These are phyloP conservation scores for Gymnopus androsaceus DNA, from an alignment of 1,284 basidiomycete species.

Conservation along the genomic window DNA sequence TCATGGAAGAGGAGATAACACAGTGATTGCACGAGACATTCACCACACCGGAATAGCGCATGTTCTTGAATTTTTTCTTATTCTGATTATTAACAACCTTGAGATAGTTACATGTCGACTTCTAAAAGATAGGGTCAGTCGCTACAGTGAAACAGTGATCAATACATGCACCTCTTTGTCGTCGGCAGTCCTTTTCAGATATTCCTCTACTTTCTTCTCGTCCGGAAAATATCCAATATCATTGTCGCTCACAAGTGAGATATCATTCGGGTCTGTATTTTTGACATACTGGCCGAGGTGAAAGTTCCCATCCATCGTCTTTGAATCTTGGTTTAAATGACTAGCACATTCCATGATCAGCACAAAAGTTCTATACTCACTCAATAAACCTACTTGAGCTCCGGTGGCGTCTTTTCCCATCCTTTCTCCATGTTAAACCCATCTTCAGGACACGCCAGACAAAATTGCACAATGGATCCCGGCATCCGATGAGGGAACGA, in stretches of 20 bases:
- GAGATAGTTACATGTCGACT: slow-evolving; percentile 18
- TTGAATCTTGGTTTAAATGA: neutral
- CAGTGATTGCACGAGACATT: slow-evolving; percentile 13
- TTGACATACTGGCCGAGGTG: neutral
- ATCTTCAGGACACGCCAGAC: slow-evolving; percentile 23
- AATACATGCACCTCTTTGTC: neutral
- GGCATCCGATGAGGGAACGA: slow-evolving; percentile 19
- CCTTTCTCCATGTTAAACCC: slow-evolving; percentile 24
- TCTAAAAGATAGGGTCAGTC: slow-evolving; percentile 23
- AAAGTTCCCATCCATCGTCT: neutral
- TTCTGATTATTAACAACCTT: slow-evolving; percentile 16
- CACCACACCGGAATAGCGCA: slow-evolving; percentile 10
- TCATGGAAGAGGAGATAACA: neutral
- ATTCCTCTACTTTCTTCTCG: neutral
- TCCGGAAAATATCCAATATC: neutral
- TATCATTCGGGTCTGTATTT: neutral
- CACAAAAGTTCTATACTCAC: neutral
- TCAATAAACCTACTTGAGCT: neutral
- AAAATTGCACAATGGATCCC: slow-evolving; percentile 23
- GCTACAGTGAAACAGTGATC: neutral
- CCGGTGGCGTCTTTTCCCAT: neutral
- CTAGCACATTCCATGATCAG: neutral
- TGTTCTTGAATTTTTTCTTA: slow-evolving; percentile 16
- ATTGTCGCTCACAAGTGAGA: neutral
- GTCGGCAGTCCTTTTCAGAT: slow-evolving; percentile 4